phyloP scores from a whole-genome alignment of 129 eudicot genomes.

The Artemisia tridentata region DNA sequence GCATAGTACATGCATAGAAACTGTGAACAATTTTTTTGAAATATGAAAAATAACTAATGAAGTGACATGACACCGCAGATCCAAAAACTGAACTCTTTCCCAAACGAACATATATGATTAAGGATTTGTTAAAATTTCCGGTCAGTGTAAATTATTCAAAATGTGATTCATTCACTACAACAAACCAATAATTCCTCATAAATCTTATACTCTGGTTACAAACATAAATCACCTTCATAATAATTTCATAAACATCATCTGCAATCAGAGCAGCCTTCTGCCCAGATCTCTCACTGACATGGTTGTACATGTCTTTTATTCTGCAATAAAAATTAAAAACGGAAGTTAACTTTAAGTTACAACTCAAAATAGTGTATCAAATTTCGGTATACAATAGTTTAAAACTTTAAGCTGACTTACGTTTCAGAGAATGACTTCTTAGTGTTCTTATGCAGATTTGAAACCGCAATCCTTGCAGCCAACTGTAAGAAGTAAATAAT shows the following conservation, averaged over 20 bases:
- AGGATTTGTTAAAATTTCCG: not conserved
- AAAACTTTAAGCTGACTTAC: conserved; percentile 30
- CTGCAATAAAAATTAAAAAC: conserved; percentile 24
- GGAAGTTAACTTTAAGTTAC: not conserved
- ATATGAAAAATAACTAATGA: not conserved
- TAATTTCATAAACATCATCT: conserved; percentile 69
- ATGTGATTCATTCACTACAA: not conserved
- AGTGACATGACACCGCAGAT: no score
- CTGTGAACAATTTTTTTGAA: not conserved
- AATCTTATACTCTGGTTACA: not conserved
- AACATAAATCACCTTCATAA: conserved; percentile 54
- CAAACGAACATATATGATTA: not conserved
- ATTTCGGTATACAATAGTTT: not conserved
- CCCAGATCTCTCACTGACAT: conserved; percentile 58
- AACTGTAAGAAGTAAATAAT: conserved; percentile 29
- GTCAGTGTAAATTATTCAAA: not conserved
- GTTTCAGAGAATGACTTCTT: conserved; percentile 81
- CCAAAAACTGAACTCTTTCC: not conserved
- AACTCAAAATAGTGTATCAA: not conserved
- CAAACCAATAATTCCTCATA: not conserved
- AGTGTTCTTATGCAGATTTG: conserved; percentile 82
- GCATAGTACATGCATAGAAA: not conserved
- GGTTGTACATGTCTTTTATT: conserved; percentile 57
- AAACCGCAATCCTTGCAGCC: conserved; percentile 90
- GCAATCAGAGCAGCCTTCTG: conserved; percentile 67